Evolutionary conservation across 2,329 filamentous ascomycete genomes (phyloP).

Genomic region (Ascochyta pisi): DNA sequence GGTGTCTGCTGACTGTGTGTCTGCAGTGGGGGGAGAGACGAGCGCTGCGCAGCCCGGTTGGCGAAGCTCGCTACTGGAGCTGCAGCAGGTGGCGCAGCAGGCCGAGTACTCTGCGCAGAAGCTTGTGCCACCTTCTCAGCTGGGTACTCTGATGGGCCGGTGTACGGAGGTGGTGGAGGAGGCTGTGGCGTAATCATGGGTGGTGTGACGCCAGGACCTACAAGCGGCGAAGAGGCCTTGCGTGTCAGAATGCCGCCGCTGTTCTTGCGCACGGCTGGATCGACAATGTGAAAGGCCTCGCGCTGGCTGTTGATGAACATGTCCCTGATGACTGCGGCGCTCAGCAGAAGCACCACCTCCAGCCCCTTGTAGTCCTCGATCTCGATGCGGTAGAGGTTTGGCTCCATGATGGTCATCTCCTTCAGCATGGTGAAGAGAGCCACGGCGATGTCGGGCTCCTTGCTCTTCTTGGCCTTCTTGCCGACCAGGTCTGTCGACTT

Average conservation of each 20-base stretch:
- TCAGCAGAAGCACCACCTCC: slow-evolving; percentile 76
- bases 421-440: slow-evolving; percentile 76
- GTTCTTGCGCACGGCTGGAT: slow-evolving; percentile 50
- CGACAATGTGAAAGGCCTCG: slow-evolving; percentile 79
- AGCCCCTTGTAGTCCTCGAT: slow-evolving; percentile 93
- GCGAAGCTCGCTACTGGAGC: slow-evolving; percentile 5
- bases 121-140: slow-evolving; percentile 30
- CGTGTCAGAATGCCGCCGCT: slow-evolving; percentile 44
- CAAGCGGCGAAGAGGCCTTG: slow-evolving; percentile 45
- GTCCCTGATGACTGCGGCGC: slow-evolving; percentile 67
- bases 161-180: slow-evolving; percentile 34
- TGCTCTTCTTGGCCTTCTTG: slow-evolving; percentile 71
- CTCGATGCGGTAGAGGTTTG: slow-evolving; percentile 87
- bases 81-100: neutral
- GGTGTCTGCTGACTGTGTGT: slow-evolving; percentile 29
- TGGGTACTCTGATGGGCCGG: slow-evolving; percentile 30
- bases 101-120: neutral
- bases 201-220: slow-evolving; percentile 34
- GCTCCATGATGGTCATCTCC: slow-evolving; percentile 89
- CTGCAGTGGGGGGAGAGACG: slow-evolving; percentile 39
- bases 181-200: slow-evolving; percentile 44
- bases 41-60: slow-evolving; percentile 32
- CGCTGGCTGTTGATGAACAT: slow-evolving; percentile 68
- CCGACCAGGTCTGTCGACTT: slow-evolving; percentile 70
- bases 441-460: slow-evolving; percentile 95